Conservation (phyloP, 257 asterid species). For the Verbena officinalis region DNA sequence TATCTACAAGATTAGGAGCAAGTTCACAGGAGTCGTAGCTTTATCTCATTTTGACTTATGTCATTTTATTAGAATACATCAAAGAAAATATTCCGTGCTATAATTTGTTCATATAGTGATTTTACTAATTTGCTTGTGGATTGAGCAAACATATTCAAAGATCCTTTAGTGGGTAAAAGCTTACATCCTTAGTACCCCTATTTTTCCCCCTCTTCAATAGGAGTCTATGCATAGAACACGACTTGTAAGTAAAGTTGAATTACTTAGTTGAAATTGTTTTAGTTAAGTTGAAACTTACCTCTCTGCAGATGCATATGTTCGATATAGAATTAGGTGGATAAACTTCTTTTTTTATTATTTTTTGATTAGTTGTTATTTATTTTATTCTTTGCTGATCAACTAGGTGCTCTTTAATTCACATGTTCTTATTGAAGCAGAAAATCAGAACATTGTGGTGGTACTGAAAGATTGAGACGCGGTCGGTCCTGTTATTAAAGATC, state of each 20-base stretch:
- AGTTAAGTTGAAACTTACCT: too few species aligned
- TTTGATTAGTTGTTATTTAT: not conserved
- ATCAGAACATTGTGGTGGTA: constrained; percentile 23
- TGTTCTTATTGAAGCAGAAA: constrained; percentile 17
- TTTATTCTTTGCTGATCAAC: constrained; percentile 32
- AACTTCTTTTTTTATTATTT: too few species aligned
- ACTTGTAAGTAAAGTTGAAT: too few species aligned
- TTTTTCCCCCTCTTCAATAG: too few species aligned
- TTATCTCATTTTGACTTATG: not conserved
- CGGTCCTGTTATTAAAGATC: not conserved
- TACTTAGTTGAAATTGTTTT: too few species aligned
- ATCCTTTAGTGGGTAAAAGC: too few species aligned
- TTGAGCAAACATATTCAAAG: not conserved
- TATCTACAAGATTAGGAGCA: constrained; percentile 4
- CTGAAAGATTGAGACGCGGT: constrained; percentile 7
- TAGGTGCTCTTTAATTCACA: not conserved
- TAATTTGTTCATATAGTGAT: not conserved
- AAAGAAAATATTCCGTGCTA: not conserved
- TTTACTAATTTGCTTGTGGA: not conserved
- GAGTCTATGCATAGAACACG: too few species aligned
- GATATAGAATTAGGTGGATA: too few species aligned
- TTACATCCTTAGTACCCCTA: too few species aligned
- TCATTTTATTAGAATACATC: not conserved
- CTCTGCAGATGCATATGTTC: too few species aligned
- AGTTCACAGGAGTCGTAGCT: constrained; percentile 4